Percentiles rank a stretch among this genome's conserved stretches.
Evolutionary conservation across 2,329 filamentous ascomycete genomes (phyloP).

Genomic region (Setomelanomma holmii): DNA sequence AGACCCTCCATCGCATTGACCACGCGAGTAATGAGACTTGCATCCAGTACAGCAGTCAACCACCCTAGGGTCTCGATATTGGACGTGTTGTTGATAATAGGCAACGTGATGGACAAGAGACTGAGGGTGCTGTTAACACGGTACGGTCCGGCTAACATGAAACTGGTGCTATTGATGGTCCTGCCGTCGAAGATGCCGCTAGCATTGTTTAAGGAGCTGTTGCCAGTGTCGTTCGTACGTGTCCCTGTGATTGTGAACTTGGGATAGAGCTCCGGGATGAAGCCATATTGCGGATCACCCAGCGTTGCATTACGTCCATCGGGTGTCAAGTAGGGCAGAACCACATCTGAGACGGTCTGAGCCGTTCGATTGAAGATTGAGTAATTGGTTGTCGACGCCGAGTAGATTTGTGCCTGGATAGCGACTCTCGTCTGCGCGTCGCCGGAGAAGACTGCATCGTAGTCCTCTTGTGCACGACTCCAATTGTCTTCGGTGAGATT

Average conservation of each 20-base stretch:
- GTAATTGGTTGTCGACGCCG: slow-evolving; percentile 67
- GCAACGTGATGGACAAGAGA: slow-evolving; percentile 80
- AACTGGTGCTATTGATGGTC: slow-evolving; percentile 55
- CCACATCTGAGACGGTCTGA: slow-evolving; percentile 55
- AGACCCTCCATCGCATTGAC: slow-evolving; percentile 72
- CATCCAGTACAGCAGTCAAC: slow-evolving; percentile 80
- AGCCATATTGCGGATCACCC: slow-evolving; percentile 69
- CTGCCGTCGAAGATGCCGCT: slow-evolving; percentile 54
- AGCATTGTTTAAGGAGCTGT: slow-evolving; percentile 15
- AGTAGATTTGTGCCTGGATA: slow-evolving; percentile 76
- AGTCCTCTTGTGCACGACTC: slow-evolving; percentile 66
- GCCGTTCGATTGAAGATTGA: slow-evolving; percentile 54
- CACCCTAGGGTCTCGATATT: slow-evolving; percentile 75
- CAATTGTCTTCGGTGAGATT: slow-evolving; percentile 67
- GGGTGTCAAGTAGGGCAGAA: slow-evolving; percentile 67
- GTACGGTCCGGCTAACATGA: slow-evolving; percentile 79
- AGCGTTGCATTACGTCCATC: slow-evolving; percentile 68
- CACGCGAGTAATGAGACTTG: slow-evolving; percentile 68
- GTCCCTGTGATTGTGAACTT: slow-evolving; percentile 71
- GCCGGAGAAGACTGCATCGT: slow-evolving; percentile 73
- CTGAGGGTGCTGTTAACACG: slow-evolving; percentile 75
- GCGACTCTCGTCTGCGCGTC: slow-evolving; percentile 59
- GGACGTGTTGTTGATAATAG: slow-evolving; percentile 73
- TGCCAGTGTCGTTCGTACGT: slow-evolving; percentile 37
- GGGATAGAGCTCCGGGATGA: slow-evolving; percentile 75